A percentile compares a stretch with the other conserved stretches of the same genome.
phyloP scores from a whole-genome alignment of 352 stramenopile genomes.

The Globisporangium alternatum region DNA sequence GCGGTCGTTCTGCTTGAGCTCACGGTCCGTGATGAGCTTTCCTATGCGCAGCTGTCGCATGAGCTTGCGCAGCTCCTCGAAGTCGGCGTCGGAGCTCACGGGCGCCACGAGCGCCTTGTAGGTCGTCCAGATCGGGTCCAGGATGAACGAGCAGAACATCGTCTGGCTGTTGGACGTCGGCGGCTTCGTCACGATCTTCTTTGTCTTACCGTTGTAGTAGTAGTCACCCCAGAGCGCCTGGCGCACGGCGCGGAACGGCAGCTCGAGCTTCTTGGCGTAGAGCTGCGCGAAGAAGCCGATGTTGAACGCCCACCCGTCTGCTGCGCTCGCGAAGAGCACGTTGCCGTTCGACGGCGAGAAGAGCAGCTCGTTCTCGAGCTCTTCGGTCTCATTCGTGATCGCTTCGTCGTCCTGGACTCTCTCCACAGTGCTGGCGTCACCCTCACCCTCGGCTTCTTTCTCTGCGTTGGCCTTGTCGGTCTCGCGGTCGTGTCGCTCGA shows the following conservation, averaged over 20 bases:
- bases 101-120: constrained; percentile 68
- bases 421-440: constrained; percentile 10
- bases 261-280: constrained; percentile 70
- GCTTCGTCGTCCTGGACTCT: constrained; percentile 35
- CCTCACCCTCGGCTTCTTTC: constrained; percentile 11
- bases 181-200: constrained; percentile 86
- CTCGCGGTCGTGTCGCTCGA: constrained; percentile 60
- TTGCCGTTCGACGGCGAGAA: constrained; percentile 89
- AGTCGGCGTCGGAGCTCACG: constrained; percentile 41
- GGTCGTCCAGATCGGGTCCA: constrained; percentile 88
- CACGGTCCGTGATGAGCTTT: constrained; percentile 64
- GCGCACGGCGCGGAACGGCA: constrained; percentile 59
- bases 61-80: constrained; percentile 57
- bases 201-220: constrained; percentile 89
- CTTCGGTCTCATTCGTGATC: constrained; percentile 67
- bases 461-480: constrained; percentile 21
- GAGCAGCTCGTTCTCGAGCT: constrained; percentile 67
- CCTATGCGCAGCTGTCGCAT: constrained; percentile 64
- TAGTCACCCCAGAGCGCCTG: constrained; percentile 91
- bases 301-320: constrained; percentile 92
- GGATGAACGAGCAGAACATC: constrained; percentile 92
- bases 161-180: constrained; percentile 65
- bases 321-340: constrained; percentile 92
- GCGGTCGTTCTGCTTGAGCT: constrained; percentile 69
- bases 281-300: constrained; percentile 77